Percentiles rank a stretch among this genome's conserved stretches.
phyloP scores from a whole-genome alignment of 495 filamentous ascomycete species.

The Penicillium tannophilum region DNA sequence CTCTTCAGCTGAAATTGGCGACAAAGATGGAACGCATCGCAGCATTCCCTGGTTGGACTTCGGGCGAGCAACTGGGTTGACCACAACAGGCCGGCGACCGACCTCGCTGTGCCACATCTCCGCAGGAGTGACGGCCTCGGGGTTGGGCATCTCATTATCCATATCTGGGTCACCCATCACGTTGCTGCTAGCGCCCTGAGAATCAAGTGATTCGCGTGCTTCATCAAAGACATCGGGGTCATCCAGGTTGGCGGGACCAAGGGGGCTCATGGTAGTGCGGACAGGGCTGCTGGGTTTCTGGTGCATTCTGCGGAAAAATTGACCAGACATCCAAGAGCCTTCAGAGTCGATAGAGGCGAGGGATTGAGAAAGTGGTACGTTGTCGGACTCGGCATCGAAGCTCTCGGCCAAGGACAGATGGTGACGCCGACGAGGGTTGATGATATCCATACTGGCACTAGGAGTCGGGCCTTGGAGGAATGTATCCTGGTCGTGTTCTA shows the following conservation, averaged over 20 bases:
- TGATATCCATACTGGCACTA: constrained; percentile 30
- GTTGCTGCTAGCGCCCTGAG: constrained; percentile 40
- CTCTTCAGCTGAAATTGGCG: constrained; percentile 45
- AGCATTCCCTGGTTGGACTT: constrained; percentile 71
- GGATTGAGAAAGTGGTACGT: constrained; percentile 65
- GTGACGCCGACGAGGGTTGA: constrained; percentile 28
- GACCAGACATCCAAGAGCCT: constrained; percentile 87
- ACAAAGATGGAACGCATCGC: constrained; percentile 54
- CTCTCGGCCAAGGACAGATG: constrained; percentile 42
- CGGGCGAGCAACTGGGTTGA: constrained; percentile 47
- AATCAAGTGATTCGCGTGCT: constrained; percentile 25
- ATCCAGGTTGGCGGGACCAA: constrained; percentile 26
- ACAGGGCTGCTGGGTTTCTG: constrained; percentile 46
- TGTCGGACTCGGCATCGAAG: constrained; percentile 36
- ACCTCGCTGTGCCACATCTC: constrained; percentile 57
- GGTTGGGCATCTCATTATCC: constrained; percentile 25
- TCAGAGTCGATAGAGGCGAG: constrained; percentile 88
- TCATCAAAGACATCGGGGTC: constrained; percentile 34
- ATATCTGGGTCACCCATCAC: constrained; percentile 36
- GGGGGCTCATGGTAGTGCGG: constrained; percentile 49
- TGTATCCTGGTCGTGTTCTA: constrained; percentile 26
- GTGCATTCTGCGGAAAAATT: constrained; percentile 55
- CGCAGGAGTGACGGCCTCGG: constrained; percentile 28
- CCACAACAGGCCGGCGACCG: constrained; percentile 54
- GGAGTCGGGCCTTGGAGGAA: constrained; percentile 29